Evolutionary conservation across 2,329 filamentous ascomycete genomes (phyloP).

Genomic region (Juglanconis juglandina): DNA sequence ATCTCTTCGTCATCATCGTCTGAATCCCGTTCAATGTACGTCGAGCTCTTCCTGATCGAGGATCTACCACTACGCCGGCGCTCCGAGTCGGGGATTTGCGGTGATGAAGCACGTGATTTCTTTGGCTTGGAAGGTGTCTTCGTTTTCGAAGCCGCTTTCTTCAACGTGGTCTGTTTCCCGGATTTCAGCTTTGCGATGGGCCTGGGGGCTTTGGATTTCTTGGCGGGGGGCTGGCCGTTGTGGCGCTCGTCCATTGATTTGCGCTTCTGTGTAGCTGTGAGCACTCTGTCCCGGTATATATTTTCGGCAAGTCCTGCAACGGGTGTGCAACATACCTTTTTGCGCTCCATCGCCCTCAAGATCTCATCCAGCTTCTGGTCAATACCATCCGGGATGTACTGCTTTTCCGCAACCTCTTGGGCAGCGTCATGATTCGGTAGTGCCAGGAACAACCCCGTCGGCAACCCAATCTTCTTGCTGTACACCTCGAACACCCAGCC

Average conservation of each 20-base stretch:
- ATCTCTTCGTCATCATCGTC: conserved; percentile 60
- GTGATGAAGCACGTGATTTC: conserved; percentile 28
- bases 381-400: conserved; percentile 73
- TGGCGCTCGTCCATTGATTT: conserved; percentile 50
- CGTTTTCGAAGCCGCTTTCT: conserved; percentile 23
- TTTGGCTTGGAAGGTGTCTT: conserved; percentile 31
- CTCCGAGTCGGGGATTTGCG: conserved; percentile 37
- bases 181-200: conserved; percentile 29
- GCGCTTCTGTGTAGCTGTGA: conserved; percentile 44
- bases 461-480: conserved; percentile 75
- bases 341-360: conserved; percentile 63
- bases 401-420: conserved; percentile 81
- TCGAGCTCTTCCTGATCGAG: conserved; percentile 34
- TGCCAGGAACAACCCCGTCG: conserved; percentile 71
- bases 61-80: conserved; percentile 56
- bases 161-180: conserved; percentile 29
- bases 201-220: conserved; percentile 33
- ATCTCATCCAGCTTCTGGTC: conserved; percentile 73
- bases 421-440: conserved; percentile 75
- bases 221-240: conserved; percentile 42
- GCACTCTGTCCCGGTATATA: not conserved
- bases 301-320: too few relatives aligned
- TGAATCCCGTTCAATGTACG: conserved; percentile 56
- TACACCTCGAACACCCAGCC: conserved; percentile 84
- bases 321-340: conserved; percentile 53